These are phyloP conservation scores for Epichloe glyceriae DNA, from an alignment of 2,329 filamentous ascomycete species.

Conservation along the genomic window DNA sequence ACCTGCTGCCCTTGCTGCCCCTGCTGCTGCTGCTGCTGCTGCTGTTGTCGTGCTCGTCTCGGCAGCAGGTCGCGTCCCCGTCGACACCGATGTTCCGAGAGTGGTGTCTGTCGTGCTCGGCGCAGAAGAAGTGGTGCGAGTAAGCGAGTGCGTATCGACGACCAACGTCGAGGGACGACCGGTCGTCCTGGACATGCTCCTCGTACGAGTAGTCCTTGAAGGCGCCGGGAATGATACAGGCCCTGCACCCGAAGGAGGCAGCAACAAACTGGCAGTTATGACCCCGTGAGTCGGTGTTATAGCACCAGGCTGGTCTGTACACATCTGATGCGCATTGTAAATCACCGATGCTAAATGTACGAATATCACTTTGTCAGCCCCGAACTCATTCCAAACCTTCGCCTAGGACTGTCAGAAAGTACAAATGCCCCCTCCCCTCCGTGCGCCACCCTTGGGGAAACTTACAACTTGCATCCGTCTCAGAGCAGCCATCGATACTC, in stretches of 20 bases:
- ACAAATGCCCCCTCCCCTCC: too few species aligned
- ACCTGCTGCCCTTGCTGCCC: slow-evolving; percentile 8
- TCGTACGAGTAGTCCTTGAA: slow-evolving; percentile 4
- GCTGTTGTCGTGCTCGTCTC: background rate
- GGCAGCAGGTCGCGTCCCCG: slow-evolving; percentile 4
- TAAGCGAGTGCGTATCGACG: slow-evolving; percentile 4
- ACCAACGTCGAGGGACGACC: slow-evolving; percentile 3
- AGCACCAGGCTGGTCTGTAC: slow-evolving; percentile 34
- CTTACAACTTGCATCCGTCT: slow-evolving; percentile 26
- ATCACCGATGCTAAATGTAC: slow-evolving; percentile 25
- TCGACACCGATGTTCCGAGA: background rate
- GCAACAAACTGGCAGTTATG: slow-evolving; percentile 43
- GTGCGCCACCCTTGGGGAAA: background rate
- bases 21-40: slow-evolving; percentile 4
- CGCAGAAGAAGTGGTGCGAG: background rate
- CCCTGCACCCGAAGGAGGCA: slow-evolving; percentile 15
- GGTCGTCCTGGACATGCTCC: background rate
- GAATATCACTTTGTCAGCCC: background rate
- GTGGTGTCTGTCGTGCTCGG: background rate
- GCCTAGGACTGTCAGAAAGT: too few species aligned
- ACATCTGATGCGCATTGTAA: slow-evolving; percentile 45
- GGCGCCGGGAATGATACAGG: slow-evolving; percentile 17
- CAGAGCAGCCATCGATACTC: slow-evolving; percentile 36
- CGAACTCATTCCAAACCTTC: background rate
- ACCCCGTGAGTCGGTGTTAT: slow-evolving; percentile 43